phyloP scores from a whole-genome alignment of 2,329 filamentous ascomycete species.

The Emydomyces testavorans region DNA sequence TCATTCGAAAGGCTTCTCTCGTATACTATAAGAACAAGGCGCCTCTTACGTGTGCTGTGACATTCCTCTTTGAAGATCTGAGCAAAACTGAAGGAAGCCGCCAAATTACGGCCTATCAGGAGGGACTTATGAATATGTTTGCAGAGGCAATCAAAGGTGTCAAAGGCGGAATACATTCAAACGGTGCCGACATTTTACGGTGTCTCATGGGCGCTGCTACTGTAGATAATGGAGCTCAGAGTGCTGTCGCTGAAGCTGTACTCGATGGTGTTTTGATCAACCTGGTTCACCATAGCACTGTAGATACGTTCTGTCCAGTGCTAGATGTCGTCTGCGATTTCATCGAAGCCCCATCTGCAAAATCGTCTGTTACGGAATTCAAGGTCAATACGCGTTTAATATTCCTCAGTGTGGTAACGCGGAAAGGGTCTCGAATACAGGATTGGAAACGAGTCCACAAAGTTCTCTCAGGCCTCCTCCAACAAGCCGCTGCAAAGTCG shows the following conservation, averaged over 20 bases:
- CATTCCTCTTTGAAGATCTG: conserved; percentile 61
- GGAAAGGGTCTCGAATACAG: conserved; percentile 62
- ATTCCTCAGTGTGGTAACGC: conserved; percentile 61
- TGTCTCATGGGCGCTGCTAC: conserved; percentile 36
- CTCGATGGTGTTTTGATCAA: conserved; percentile 67
- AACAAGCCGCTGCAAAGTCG: conserved; percentile 23
- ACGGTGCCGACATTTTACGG: conserved; percentile 42
- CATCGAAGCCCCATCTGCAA: conserved; percentile 22
- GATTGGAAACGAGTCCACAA: conserved; percentile 59
- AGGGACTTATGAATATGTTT: conserved; percentile 86
- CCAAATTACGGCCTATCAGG: conserved; percentile 52
- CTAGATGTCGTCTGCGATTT: conserved; percentile 50
- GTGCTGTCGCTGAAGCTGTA: conserved; percentile 44
- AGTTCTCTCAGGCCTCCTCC: conserved; percentile 44
- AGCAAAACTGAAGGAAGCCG: conserved; percentile 26
- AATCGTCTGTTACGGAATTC: conserved; percentile 21
- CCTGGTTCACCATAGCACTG: conserved; percentile 67
- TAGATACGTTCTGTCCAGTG: conserved; percentile 60
- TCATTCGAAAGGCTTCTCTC: conserved; percentile 77
- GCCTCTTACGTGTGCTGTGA: conserved; percentile 58
- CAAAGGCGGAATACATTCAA: conserved; percentile 48
- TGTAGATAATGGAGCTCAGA: conserved; percentile 23
- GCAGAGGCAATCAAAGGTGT: conserved; percentile 63
- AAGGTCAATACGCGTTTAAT: conserved; percentile 32
- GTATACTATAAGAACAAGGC: conserved; percentile 60